Percentiles rank a stretch among this genome's conserved stretches.
Conservation (phyloP, 2,329 filamentous ascomycete species). For the Magnaporthiopsis rhizophila region DNA sequence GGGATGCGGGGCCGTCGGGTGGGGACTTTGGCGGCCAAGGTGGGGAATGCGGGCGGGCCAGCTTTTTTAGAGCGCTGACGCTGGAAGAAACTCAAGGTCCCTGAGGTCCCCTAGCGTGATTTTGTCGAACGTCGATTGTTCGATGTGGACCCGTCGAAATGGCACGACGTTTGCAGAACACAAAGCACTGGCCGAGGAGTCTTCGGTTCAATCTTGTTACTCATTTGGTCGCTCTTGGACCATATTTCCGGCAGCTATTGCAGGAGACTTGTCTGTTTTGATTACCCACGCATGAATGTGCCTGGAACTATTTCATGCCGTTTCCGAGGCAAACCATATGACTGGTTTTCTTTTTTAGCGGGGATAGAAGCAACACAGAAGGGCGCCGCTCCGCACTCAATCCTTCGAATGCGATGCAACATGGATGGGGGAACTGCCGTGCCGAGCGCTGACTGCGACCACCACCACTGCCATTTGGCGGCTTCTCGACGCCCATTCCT, state of each 20-base stretch:
- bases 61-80: not conserved
- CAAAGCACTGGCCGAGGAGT: not conserved
- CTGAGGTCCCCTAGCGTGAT: no score
- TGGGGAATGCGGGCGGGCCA: not conserved
- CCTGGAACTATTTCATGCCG: not conserved
- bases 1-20: no score
- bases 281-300: not conserved
- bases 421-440: not conserved
- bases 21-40: not conserved
- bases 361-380: not conserved
- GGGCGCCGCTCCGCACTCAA: no score
- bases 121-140: not conserved
- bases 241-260: no score
- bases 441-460: not conserved
- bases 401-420: not conserved
- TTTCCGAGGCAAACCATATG: not conserved
- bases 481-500: not conserved
- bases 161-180: not conserved
- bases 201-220: no score
- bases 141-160: not conserved
- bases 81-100: not conserved
- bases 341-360: not conserved
- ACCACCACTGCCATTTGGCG: no score
- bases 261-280: not conserved
- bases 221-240: no score